phyloP scores from a whole-genome alignment of 2,329 filamentous ascomycete genomes.

The Colletotrichum sp. region DNA sequence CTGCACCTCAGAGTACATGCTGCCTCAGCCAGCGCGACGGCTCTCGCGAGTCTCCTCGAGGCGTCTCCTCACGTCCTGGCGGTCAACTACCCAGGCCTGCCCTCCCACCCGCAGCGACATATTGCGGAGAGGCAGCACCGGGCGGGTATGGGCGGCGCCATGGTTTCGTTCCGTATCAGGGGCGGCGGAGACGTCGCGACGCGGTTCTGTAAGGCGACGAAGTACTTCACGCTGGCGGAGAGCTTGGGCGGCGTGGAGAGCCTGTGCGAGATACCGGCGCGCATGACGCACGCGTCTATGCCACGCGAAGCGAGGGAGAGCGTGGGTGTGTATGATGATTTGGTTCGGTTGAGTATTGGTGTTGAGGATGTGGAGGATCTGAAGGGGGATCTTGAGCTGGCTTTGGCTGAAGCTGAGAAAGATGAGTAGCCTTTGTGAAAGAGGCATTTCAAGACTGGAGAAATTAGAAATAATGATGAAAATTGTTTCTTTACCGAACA shows the following conservation, averaged over 20 bases:
- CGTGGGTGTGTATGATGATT: not conserved
- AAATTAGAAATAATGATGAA: accelerated
- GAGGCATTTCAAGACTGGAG: not conserved
- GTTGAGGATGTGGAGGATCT: not conserved
- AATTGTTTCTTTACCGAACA: not conserved
- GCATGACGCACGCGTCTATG: not conserved
- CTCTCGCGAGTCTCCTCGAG: not conserved
- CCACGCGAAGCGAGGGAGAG: not conserved
- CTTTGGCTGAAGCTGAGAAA: not conserved
- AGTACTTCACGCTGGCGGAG: not conserved
- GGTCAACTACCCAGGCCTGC: not conserved
- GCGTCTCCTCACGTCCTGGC: not conserved
- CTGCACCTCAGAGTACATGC: not conserved
- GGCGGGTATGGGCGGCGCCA: not conserved
- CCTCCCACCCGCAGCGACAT: not conserved
- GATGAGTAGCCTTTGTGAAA: not conserved
- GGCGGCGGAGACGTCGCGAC: accelerated
- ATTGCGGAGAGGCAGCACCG: not conserved
- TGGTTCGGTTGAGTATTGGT: not conserved
- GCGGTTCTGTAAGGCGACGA: not conserved
- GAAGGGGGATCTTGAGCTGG: not conserved
- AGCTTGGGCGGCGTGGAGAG: not conserved
- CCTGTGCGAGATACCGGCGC: not conserved
- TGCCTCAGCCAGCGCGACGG: not conserved
- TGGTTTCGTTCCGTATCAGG: not conserved